Evolutionary conservation across 2,329 filamentous ascomycete species (phyloP).

Genomic region (Coniochaeta sp.): DNA sequence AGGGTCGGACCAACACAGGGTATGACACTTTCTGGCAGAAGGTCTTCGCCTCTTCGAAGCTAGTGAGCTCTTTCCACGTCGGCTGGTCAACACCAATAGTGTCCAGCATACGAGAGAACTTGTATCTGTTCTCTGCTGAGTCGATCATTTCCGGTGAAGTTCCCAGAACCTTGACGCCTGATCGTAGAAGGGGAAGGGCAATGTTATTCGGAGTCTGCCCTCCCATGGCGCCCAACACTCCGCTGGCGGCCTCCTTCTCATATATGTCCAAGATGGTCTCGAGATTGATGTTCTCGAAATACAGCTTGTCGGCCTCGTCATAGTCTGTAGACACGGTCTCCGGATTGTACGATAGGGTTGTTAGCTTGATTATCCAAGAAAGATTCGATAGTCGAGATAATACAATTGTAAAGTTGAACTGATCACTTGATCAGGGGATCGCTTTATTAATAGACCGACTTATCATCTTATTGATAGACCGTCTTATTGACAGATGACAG

Average conservation of each 20-base stretch:
- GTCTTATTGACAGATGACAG: too few species aligned
- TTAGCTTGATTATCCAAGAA: too few species aligned
- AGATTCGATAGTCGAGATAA: too few species aligned
- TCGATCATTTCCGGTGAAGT: slow-evolving; percentile 99
- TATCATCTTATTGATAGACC: too few species aligned
- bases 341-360: slow-evolving; percentile 20
- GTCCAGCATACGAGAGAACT: slow-evolving; percentile 97
- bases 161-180: slow-evolving; percentile 86
- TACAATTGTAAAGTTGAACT: too few species aligned
- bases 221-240: slow-evolving; percentile 91
- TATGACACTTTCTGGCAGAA: slow-evolving; percentile 90
- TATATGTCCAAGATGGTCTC: slow-evolving; percentile 94
- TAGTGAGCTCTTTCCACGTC: slow-evolving; percentile 95
- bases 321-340: slow-evolving; percentile 89
- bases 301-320: slow-evolving; percentile 87
- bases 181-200: slow-evolving; percentile 76
- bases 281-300: slow-evolving; percentile 91
- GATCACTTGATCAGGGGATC: too few species aligned
- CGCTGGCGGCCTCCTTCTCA: slow-evolving; percentile 71
- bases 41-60: slow-evolving; percentile 77
- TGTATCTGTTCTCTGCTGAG: slow-evolving; percentile 93
- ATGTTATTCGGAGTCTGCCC: slow-evolving; percentile 98
- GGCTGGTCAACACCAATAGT: slow-evolving; percentile 92
- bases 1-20: slow-evolving; percentile 89
- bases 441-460: too few species aligned